These are phyloP conservation scores for Calonectria honghensis DNA, from an alignment of 2,329 filamentous ascomycete genomes.

Conservation along the genomic window DNA sequence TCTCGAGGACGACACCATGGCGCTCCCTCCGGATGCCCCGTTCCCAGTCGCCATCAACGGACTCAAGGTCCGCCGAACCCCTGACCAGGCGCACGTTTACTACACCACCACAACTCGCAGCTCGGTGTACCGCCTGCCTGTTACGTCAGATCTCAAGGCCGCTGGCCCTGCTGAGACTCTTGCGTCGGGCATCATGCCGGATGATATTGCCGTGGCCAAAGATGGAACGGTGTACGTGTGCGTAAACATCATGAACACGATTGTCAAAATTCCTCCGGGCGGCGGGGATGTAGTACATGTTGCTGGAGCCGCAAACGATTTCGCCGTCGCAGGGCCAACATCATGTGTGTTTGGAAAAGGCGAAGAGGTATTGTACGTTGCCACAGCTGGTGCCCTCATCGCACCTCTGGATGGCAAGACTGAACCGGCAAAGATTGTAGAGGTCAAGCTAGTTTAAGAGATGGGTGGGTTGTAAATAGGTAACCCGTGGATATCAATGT, in stretches of 20 bases:
- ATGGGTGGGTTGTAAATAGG: constrained; percentile 25
- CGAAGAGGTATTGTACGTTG: constrained; percentile 43
- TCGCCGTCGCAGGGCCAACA: constrained; percentile 45
- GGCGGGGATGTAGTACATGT: constrained; percentile 30
- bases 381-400: constrained; percentile 42
- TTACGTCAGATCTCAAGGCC: constrained; percentile 35
- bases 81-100: constrained; percentile 44
- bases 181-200: constrained; percentile 38
- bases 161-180: constrained; percentile 44
- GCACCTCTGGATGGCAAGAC: constrained; percentile 46
- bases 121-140: constrained; percentile 44
- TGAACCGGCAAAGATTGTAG: constrained; percentile 47
- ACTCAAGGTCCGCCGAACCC: constrained; percentile 45
- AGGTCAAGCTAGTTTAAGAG: constrained; percentile 39
- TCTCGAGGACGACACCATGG: constrained; percentile 46
- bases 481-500: constrained; percentile 27
- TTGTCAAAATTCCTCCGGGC: constrained; percentile 36
- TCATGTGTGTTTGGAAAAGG: constrained; percentile 41
- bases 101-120: constrained; percentile 44
- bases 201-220: constrained; percentile 45
- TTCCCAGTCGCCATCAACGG: constrained; percentile 48
- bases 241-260: constrained; percentile 47
- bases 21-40: constrained; percentile 35
- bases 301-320: constrained; percentile 33
- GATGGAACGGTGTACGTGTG: constrained; percentile 49